Conservation (phyloP, 140 eudicot species). For the Bidens hawaiensis region DNA sequence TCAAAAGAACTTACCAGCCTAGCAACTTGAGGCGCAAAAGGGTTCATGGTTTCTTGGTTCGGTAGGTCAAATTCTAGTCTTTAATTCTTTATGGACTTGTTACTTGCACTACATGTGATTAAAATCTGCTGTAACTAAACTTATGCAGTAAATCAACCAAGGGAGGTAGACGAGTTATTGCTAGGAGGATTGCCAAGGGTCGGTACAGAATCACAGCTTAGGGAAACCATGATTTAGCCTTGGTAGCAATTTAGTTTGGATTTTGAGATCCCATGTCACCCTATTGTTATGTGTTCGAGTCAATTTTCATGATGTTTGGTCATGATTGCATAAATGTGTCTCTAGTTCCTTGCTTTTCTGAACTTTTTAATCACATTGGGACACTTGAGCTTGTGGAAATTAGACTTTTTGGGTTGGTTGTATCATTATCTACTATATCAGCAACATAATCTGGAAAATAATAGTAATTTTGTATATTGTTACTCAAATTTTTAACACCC, state of each 20-base stretch:
- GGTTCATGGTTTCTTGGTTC: slow-evolving; percentile 81
- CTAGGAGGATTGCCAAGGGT: slow-evolving; percentile 87
- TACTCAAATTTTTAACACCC: background rate
- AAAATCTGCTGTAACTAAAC: background rate
- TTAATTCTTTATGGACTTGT: slow-evolving; percentile 3
- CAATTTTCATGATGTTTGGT: background rate
- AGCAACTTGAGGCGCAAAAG: slow-evolving; percentile 92
- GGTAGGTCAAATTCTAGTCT: slow-evolving; percentile 37
- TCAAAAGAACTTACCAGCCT: slow-evolving; percentile 92
- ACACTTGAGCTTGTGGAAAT: slow-evolving; percentile 1
- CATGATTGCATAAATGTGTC: background rate
- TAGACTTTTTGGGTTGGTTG: background rate
- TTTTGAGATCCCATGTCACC: slow-evolving; percentile 9
- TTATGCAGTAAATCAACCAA: slow-evolving; percentile 75
- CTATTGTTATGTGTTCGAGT: background rate
- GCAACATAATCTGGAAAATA: background rate
- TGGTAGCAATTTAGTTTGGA: background rate
- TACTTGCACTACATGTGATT: background rate
- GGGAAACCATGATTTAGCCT: background rate
- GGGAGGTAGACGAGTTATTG: slow-evolving; percentile 91
- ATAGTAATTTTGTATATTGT: background rate
- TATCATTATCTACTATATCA: background rate
- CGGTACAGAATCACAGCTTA: slow-evolving; percentile 82
- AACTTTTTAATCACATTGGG: background rate
- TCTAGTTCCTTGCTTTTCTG: background rate